Conservation (phyloP, 1,284 basidiomycete species). For the Waitea zeae region DNA sequence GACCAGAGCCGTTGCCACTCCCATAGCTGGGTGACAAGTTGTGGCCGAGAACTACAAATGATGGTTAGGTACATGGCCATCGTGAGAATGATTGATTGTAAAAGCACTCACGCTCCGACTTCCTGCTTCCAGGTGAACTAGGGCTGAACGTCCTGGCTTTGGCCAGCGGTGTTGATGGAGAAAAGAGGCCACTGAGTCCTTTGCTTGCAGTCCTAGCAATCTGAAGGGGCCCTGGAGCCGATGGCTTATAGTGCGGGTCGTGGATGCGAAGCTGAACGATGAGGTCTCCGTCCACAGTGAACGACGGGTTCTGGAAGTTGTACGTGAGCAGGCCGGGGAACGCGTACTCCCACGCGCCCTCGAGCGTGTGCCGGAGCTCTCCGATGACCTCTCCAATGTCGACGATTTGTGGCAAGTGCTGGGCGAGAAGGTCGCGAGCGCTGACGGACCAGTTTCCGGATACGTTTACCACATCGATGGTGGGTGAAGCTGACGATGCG, state of each 20-base stretch:
- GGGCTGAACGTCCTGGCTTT: too few relatives aligned
- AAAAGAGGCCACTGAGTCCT: too few relatives aligned
- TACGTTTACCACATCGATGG: constrained; percentile 6
- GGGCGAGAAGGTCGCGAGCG: constrained; percentile 8
- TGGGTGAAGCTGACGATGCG: constrained; percentile 7
- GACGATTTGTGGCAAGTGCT: constrained; percentile 10
- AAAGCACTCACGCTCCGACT: too few relatives aligned
- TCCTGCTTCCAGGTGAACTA: too few relatives aligned
- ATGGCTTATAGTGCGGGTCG: not conserved
- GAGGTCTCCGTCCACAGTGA: constrained; percentile 15
- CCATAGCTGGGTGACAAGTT: too few relatives aligned
- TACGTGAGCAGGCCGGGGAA: constrained; percentile 12
- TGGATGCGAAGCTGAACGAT: constrained; percentile 12
- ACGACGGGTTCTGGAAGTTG: constrained; percentile 14
- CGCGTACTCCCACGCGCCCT: constrained; percentile 14
- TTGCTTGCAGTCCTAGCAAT: too few relatives aligned
- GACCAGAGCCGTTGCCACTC: too few relatives aligned
- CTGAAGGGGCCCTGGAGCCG: too few relatives aligned
- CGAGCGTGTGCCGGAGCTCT: constrained; percentile 13
- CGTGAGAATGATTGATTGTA: too few relatives aligned
- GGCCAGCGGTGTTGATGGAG: too few relatives aligned
- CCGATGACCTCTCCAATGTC: constrained; percentile 10
- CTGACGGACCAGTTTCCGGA: constrained; percentile 4
- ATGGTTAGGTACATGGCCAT: too few relatives aligned
- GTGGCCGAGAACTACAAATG: too few relatives aligned